These are phyloP conservation scores for Vanderwaltozyma tropicalis DNA, from an alignment of 805 yeast genomes.

Conservation along the genomic window DNA sequence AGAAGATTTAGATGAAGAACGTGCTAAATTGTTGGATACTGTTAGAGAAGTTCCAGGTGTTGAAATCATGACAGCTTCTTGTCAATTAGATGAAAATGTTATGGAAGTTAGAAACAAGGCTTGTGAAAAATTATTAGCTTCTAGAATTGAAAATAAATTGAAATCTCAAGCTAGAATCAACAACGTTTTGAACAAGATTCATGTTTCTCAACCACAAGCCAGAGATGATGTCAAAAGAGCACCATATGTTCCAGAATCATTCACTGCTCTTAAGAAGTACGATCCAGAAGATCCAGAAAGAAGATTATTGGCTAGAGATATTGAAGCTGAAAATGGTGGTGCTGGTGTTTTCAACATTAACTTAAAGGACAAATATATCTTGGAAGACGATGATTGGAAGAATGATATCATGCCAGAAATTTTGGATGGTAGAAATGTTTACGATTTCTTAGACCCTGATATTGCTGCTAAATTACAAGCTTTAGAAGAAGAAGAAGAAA, in stretches of 20 bases:
- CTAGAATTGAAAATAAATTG: slow-evolving; percentile 93
- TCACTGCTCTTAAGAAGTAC: slow-evolving; percentile 49
- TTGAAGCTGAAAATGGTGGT: slow-evolving; percentile 94
- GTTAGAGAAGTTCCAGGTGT: slow-evolving; percentile 65
- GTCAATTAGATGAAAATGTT: slow-evolving; percentile 87
- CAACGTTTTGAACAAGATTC: slow-evolving; percentile 88
- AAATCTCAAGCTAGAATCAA: slow-evolving; percentile 84
- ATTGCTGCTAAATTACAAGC: slow-evolving; percentile 89
- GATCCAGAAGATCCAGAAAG: slow-evolving; percentile 75
- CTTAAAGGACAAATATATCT: slow-evolving; percentile 79
- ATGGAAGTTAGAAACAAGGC: slow-evolving; percentile 95
- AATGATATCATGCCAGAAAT: slow-evolving; percentile 95
- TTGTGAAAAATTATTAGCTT: slow-evolving; percentile 89
- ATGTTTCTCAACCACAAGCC: slow-evolving; percentile 80
- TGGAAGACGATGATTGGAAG: slow-evolving; percentile 97
- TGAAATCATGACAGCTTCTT: slow-evolving; percentile 86
- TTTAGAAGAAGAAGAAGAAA: slow-evolving; percentile 93
- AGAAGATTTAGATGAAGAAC: slow-evolving; percentile 71
- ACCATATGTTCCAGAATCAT: slow-evolving; percentile 75
- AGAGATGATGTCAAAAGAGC: slow-evolving; percentile 80
- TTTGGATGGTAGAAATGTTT: slow-evolving; percentile 90
- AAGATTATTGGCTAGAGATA: slow-evolving; percentile 71
- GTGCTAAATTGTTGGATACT: slow-evolving; percentile 59
- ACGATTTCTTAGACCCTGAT: slow-evolving; percentile 94
- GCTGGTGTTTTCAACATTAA: slow-evolving; percentile 96